Evolutionary conservation across 1,139 yeast species (phyloP).

Genomic region (Diutina sp.): DNA sequence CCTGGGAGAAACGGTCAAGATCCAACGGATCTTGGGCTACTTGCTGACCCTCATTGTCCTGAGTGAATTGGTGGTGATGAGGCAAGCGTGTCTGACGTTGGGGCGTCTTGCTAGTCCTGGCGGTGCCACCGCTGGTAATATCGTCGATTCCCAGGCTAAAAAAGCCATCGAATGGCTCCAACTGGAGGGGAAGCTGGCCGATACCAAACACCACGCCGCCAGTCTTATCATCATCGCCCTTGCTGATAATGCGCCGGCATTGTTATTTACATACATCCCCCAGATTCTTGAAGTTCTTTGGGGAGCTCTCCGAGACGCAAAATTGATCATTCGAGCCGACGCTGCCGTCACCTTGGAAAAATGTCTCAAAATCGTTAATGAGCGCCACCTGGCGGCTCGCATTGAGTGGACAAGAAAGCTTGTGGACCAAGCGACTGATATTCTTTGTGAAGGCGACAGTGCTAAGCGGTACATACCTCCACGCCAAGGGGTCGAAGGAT

Average conservation of each 20-base stretch:
- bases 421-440: constrained; percentile 43
- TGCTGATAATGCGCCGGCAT: constrained; percentile 80
- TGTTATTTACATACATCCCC: constrained; percentile 65
- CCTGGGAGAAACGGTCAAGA: constrained; percentile 69
- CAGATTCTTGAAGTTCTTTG: constrained; percentile 75
- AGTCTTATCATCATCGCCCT: constrained; percentile 72
- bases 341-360: constrained; percentile 73
- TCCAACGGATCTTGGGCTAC: constrained; percentile 83
- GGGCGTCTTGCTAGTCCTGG: constrained; percentile 87
- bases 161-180: constrained; percentile 87
- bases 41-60: constrained; percentile 72
- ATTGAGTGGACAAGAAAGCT: constrained; percentile 64
- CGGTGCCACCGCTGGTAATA: constrained; percentile 78
- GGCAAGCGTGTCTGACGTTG: constrained; percentile 71
- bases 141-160: constrained; percentile 86
- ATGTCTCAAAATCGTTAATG: constrained; percentile 67
- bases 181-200: constrained; percentile 61
- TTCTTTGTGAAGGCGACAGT: constrained; percentile 15
- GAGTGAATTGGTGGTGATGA: constrained; percentile 74
- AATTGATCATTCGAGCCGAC: constrained; percentile 62
- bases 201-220: constrained; percentile 82
- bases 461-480: not conserved
- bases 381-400: constrained; percentile 62
- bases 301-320: constrained; percentile 76
- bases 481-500: constrained; percentile 8